Evolutionary conservation across 192 early-diverging fungal genomes (phyloP).

Genomic region (Gonapodya prolifera): DNA sequence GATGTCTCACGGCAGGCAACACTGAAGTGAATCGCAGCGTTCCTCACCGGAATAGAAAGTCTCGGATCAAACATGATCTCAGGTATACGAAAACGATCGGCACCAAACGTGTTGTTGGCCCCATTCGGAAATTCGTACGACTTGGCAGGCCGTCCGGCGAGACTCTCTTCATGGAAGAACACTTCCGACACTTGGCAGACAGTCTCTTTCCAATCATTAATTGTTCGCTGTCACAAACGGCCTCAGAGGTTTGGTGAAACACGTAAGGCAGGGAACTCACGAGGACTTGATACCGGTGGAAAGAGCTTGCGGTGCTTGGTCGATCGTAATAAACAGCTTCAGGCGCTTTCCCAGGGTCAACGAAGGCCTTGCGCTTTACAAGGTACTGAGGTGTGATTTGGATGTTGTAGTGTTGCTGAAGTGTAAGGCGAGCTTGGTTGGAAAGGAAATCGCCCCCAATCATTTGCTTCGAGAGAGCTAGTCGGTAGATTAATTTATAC

Average conservation of each 20-base stretch:
- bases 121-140: slow-evolving; percentile 90
- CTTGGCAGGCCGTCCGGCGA: slow-evolving; percentile 17
- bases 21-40: slow-evolving; percentile 7
- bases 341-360: slow-evolving; percentile 58
- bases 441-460: slow-evolving; percentile 77
- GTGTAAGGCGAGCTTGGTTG: slow-evolving; percentile 51
- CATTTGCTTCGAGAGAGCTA: slow-evolving; percentile 44
- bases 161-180: slow-evolving; percentile 46
- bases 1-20: slow-evolving; percentile 5
- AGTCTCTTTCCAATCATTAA: slow-evolving; percentile 91
- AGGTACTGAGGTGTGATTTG: slow-evolving; percentile 72
- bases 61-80: slow-evolving; percentile 80
- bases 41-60: slow-evolving; percentile 34
- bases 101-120: slow-evolving; percentile 69
- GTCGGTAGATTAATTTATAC: too few species aligned
- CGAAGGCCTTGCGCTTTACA: slow-evolving; percentile 58
- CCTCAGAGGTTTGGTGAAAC: neutral
- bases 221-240: slow-evolving; percentile 36
- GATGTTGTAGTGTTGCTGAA: slow-evolving; percentile 42
- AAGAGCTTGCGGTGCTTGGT: slow-evolving; percentile 47
- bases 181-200: slow-evolving; percentile 69
- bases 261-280: slow-evolving; percentile 17
- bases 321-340: slow-evolving; percentile 32
- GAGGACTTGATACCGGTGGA: slow-evolving; percentile 58
- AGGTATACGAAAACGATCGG: slow-evolving; percentile 65